A percentile compares a stretch with the other conserved stretches of the same genome.
Conservation (phyloP, 2,329 filamentous ascomycete species). For the Ceratocystis cubensis region DNA sequence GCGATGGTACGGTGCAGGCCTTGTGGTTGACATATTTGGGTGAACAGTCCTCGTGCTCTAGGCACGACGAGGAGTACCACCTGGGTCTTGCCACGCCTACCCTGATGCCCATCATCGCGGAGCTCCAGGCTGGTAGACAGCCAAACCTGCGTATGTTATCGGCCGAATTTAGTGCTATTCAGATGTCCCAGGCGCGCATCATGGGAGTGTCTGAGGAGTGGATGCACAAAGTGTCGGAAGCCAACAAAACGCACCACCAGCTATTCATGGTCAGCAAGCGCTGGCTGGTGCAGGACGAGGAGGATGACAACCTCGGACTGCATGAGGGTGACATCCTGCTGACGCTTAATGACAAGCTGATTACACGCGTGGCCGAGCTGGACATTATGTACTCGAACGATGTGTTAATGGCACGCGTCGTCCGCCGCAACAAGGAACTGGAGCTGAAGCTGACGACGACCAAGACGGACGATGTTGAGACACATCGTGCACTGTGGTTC, state of each 20-base stretch:
- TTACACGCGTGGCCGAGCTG: conserved; percentile 83
- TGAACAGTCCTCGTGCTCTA: conserved; percentile 63
- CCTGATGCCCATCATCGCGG: conserved; percentile 72
- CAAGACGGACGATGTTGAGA: conserved; percentile 80
- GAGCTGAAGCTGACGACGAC: conserved; percentile 70
- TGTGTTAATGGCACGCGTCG: conserved; percentile 67
- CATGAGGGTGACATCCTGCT: conserved; percentile 87
- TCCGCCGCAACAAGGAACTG: conserved; percentile 73
- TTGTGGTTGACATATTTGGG: conserved; percentile 95
- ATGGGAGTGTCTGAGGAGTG: conserved; percentile 96
- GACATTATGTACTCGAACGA: conserved; percentile 94
- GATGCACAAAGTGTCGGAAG: conserved; percentile 79
- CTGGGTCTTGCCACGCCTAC: conserved; percentile 82
- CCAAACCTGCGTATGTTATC: conserved; percentile 83
- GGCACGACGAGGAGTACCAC: conserved; percentile 92
- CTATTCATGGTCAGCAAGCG: conserved; percentile 98
- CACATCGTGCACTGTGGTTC: conserved; percentile 81
- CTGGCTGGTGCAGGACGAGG: conserved; percentile 46
- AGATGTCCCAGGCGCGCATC: conserved; percentile 91
- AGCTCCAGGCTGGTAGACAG: conserved; percentile 66
- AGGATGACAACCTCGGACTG: conserved; percentile 34
- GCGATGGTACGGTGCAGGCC: conserved; percentile 86
- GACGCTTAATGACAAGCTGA: conserved; percentile 78
- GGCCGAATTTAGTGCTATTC: conserved; percentile 86
- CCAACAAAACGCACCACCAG: conserved; percentile 86